These are phyloP conservation scores for Candida montana DNA, from an alignment of 805 yeast species.

Conservation along the genomic window DNA sequence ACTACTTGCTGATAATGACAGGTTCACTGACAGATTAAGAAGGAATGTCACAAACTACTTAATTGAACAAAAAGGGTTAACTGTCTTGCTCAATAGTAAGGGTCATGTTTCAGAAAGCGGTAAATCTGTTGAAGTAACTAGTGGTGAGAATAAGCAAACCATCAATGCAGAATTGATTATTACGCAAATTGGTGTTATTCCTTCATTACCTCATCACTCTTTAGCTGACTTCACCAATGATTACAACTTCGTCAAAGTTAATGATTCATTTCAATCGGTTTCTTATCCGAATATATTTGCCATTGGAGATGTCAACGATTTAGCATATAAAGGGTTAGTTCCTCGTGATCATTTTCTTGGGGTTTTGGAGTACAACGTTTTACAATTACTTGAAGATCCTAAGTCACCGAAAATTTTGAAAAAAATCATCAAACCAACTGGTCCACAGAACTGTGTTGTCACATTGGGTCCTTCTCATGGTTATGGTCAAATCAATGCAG, in stretches of 20 bases:
- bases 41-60: conserved; percentile 10
- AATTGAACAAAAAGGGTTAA: conserved; percentile 3
- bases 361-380: background rate
- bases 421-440: background rate
- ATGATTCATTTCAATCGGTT: conserved; percentile 7
- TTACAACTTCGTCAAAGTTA: conserved; percentile 8
- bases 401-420: background rate
- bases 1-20: conserved; percentile 12
- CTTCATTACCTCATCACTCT: conserved; percentile 11
- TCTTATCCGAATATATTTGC: conserved; percentile 24
- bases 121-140: conserved; percentile 1
- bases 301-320: conserved; percentile 27
- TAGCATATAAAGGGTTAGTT: conserved; percentile 17
- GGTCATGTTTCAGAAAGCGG: conserved; percentile 4
- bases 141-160: background rate
- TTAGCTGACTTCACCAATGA: conserved; percentile 1
- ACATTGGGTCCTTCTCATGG: conserved; percentile 25
- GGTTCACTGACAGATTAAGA: conserved; percentile 10
- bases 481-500: conserved; percentile 24
- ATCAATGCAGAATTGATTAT: conserved; percentile 9
- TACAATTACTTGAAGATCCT: conserved; percentile 15
- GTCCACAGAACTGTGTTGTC: conserved; percentile 8
- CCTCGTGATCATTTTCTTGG: conserved; percentile 11
- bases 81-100: conserved; percentile 6
- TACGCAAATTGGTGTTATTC: conserved; percentile 6